Base-by-base conservation (phyloP, 2,329 filamentous ascomycete species). In the Penicillium sp. region DNA sequence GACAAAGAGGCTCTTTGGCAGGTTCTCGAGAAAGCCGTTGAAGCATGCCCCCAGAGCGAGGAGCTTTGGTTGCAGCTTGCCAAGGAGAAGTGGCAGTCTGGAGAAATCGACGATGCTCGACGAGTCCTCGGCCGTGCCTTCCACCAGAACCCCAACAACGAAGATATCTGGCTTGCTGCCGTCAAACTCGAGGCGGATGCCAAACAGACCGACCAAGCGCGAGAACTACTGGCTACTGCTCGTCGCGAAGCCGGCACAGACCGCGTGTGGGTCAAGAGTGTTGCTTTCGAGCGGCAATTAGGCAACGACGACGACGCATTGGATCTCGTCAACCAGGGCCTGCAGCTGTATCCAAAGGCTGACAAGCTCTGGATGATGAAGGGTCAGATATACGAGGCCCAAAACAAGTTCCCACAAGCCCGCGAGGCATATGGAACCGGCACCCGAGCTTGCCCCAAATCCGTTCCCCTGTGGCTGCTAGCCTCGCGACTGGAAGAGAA, bases 361-460 rank as follows among this genome's bases (percentile, higher is more conserved):
- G 80, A 89, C 45, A 97, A 97, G 72, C 79, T 98, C 23, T 96
- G 92, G 86, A 96, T 97, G 88, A 88, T 95, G 76, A 98, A 98
- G 73, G 93, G 95, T 0, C 93, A 98, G 67, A 93, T 97, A 55
- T 98, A 98, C 76, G 88, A 96, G 65, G 81, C 84, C 38, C 80
- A 90, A 41, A 84, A 81, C 60, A 90, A 89, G 72, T 74, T 87
- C 12, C 84, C 87, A 0, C 88, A 93, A 70, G 93, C 93, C 3
- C 83, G 93, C 41, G 90, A 97, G 68, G 90, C 92, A 0, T 97
- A 93, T 71, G 83, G 82, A 51, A 86, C 88, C 4, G 93, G 93
- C 31, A 95, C 92, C 35, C 87, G 93, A 63, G 88, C 89, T 0
- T 92, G 89, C 48, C 83, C 91, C 2, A 84, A 84, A 55, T 92